These are phyloP conservation scores for Hypoxylon sp. DNA, from an alignment of 2,329 filamentous ascomycete genomes.

Conservation along the genomic window DNA sequence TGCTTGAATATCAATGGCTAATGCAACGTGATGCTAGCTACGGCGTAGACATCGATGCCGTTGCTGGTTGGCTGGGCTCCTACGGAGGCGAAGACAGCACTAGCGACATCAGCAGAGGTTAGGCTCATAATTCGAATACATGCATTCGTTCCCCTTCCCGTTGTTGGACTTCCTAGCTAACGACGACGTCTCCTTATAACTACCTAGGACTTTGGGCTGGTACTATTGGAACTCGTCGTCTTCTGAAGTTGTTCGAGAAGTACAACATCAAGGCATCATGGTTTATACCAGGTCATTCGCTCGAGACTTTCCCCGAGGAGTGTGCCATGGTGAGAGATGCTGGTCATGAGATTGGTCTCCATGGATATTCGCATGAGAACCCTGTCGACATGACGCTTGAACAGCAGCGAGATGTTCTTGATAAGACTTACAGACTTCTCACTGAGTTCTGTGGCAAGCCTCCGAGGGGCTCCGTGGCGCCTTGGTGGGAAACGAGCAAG, in stretches of 20 bases:
- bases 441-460: slow-evolving; percentile 79
- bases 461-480: slow-evolving; percentile 78
- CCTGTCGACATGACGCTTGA: slow-evolving; percentile 78
- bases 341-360: slow-evolving; percentile 73
- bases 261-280: slow-evolving; percentile 67
- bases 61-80: slow-evolving; percentile 80
- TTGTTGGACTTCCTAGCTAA: slow-evolving; percentile 15
- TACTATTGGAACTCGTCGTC: slow-evolving; percentile 72
- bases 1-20: slow-evolving; percentile 5
- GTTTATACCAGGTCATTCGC: slow-evolving; percentile 64
- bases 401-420: slow-evolving; percentile 80
- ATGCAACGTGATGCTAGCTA: slow-evolving; percentile 59
- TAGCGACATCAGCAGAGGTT: slow-evolving; percentile 78
- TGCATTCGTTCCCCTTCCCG: neutral
- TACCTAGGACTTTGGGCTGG: slow-evolving; percentile 73
- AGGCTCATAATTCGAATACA: slow-evolving; percentile 4
- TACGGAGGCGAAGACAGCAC: slow-evolving; percentile 80
- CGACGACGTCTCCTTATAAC: slow-evolving; percentile 1
- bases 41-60: slow-evolving; percentile 81
- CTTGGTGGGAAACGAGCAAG: slow-evolving; percentile 78
- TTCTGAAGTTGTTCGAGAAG: slow-evolving; percentile 70
- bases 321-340: slow-evolving; percentile 71
- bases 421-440: slow-evolving; percentile 79
- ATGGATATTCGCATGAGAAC: slow-evolving; percentile 82
- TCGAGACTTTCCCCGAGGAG: slow-evolving; percentile 77